Base-by-base conservation (phyloP, 1,284 basidiomycete genomes). In the Ceratobasidium papillatum region DNA sequence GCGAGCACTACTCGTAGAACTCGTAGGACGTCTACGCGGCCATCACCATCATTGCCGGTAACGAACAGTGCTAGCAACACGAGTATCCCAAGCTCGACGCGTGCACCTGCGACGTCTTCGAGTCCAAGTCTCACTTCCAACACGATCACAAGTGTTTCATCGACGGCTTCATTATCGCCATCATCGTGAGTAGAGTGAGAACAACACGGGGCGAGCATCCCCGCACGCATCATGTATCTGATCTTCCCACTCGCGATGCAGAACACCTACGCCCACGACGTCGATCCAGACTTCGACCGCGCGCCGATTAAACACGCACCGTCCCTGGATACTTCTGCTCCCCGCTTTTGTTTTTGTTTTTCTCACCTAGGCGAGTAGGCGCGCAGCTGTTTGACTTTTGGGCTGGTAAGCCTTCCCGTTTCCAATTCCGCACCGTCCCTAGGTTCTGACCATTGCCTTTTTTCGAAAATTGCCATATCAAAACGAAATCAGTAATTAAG, bases 41-140 rank as follows among this genome's bases (percentile, higher is more conserved):
- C 49, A 27, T 63, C 59, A 22, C 8, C 32, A 58, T 36, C 45
- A 47, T 4, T 17, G 19, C 45, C 45, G 56, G 36, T 38, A 41
- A 59, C 56, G 14, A 59, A 22, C 25, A 59, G 25, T 51, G 62
- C 22, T 34, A 63, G 36, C 58, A 62, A 17, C 59, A 62, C 71
- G 59, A 52, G 43, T 73, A 59, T 59, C 56, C 38, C 62, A 51
- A 64, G 43, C 47, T 64, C 62, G 30, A 64, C 62, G 43, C 71
- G 71, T 73, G 71, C 59, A 62, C 36, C 71, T 63, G 71, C 58
- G 45, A 73, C 71, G 59, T 62, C 71, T 27, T 30, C 22, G 45
- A 73, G 34, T 27, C n/a, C 47, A 14, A 73, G 59, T 49, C 58
- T 59, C 25, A 54, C 43, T 43, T 36, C 45, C 34, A n/a, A 47